These are phyloP conservation scores for Ogataea populi-albae DNA, from an alignment of 805 yeast genomes.

Conservation along the genomic window DNA sequence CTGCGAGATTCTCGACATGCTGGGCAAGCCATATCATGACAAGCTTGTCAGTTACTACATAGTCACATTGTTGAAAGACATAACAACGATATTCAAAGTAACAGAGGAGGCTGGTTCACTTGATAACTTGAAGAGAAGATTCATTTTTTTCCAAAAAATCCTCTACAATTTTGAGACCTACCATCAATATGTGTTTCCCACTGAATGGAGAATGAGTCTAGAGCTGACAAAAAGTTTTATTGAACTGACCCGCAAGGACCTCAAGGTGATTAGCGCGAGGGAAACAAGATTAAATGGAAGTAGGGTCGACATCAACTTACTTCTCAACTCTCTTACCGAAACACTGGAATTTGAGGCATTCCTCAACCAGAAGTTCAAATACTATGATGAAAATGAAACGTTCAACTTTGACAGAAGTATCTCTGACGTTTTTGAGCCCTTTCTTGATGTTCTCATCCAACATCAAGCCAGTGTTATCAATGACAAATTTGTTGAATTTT, in stretches of 20 bases:
- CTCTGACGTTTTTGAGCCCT: slow-evolving; percentile 79
- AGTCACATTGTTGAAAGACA: slow-evolving; percentile 65
- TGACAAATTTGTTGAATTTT: slow-evolving; percentile 61
- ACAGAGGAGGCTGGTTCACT: slow-evolving; percentile 93
- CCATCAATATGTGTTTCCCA: slow-evolving; percentile 58
- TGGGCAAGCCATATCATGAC: slow-evolving; percentile 55
- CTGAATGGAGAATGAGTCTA: slow-evolving; percentile 66
- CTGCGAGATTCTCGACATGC: slow-evolving; percentile 65
- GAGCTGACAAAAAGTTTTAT: slow-evolving; percentile 64
- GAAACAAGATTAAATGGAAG: slow-evolving; percentile 33
- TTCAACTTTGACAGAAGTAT: slow-evolving; percentile 40
- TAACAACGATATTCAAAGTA: slow-evolving; percentile 67
- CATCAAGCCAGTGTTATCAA: slow-evolving; percentile 71
- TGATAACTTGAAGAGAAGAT: slow-evolving; percentile 81
- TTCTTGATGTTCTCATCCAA: slow-evolving; percentile 77
- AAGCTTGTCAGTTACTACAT: slow-evolving; percentile 73
- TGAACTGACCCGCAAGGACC: slow-evolving; percentile 63
- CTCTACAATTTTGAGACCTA: slow-evolving; percentile 53
- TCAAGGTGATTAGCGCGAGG: slow-evolving; percentile 48
- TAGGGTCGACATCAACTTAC: slow-evolving; percentile 55
- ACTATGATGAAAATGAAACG: slow-evolving; percentile 36
- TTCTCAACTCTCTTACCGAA: slow-evolving; percentile 67
- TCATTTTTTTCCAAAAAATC: slow-evolving; percentile 73
- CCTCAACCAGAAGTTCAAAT: slow-evolving; percentile 60
- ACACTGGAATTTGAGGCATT: slow-evolving; percentile 82